Evolutionary conservation across 192 early-diverging fungal genomes (phyloP).

Genomic region (Chytriomyces hyalinus): DNA sequence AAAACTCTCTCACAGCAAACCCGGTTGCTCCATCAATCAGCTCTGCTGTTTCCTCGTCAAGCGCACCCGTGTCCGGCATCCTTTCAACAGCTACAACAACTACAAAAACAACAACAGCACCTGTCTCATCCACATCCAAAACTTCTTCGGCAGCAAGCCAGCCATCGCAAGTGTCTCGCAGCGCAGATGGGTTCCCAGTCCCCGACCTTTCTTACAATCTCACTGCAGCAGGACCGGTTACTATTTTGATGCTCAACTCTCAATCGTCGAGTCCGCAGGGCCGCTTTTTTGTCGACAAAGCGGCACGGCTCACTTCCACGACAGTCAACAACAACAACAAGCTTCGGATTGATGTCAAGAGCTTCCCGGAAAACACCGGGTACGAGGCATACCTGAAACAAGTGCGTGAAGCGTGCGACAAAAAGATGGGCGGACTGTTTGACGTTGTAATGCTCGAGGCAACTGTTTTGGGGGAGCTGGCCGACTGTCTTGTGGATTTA

Average conservation of each 20-base stretch:
- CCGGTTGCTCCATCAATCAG: too few species aligned
- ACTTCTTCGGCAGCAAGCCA: neutral
- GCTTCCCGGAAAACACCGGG: conserved; percentile 17
- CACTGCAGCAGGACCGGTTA: conserved; percentile 37
- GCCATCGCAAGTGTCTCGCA: neutral
- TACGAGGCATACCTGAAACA: conserved; percentile 43
- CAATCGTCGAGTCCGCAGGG: conserved; percentile 20
- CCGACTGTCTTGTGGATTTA: conserved; percentile 50
- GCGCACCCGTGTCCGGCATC: neutral
- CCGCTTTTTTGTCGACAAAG: neutral
- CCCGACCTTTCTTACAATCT: conserved; percentile 39
- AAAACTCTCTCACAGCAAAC: too few species aligned
- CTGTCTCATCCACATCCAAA: neutral
- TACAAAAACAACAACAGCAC: neutral
- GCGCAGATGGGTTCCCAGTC: conserved; percentile 25
- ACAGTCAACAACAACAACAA: conserved; percentile 25
- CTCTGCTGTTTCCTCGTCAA: too few species aligned
- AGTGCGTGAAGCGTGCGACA: conserved; percentile 41
- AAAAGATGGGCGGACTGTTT: conserved; percentile 32
- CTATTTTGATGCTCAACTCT: conserved; percentile 36
- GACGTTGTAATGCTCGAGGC: conserved; percentile 49
- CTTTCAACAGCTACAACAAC: neutral
- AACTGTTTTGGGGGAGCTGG: conserved; percentile 37
- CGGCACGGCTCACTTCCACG: neutral
- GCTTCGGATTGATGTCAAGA: conserved; percentile 32